A percentile compares a stretch with the other conserved stretches of the same genome.
These are phyloP conservation scores for Cyberlindnera xishuangbannaensis DNA, from an alignment of 805 yeast species.

Conservation along the genomic window DNA sequence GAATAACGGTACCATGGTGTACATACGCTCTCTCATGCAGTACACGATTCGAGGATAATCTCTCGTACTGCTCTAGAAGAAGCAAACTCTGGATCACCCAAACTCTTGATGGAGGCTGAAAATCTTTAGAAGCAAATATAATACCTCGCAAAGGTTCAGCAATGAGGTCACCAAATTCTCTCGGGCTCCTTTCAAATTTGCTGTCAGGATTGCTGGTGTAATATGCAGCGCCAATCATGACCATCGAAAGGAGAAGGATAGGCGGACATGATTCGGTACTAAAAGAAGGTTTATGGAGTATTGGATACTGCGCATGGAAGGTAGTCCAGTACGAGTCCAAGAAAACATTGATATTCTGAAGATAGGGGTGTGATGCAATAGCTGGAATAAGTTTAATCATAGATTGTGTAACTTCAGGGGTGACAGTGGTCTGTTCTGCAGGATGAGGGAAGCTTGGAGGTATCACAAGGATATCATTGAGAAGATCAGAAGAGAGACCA, in stretches of 20 bases:
- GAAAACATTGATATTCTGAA: slow-evolving; percentile 21
- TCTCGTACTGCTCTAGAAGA: slow-evolving; percentile 74
- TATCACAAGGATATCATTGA: slow-evolving; percentile 23
- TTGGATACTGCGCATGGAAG: slow-evolving; percentile 40
- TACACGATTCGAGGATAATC: slow-evolving; percentile 58
- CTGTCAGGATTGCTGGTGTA: slow-evolving; percentile 17
- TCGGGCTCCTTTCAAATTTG: slow-evolving; percentile 14
- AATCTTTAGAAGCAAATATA: slow-evolving; percentile 64
- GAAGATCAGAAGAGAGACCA: slow-evolving; percentile 23
- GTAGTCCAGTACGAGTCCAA: slow-evolving; percentile 24
- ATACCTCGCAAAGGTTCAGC: slow-evolving; percentile 56
- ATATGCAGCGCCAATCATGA: slow-evolving; percentile 28
- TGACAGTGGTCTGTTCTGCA: slow-evolving; percentile 23
- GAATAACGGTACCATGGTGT: slow-evolving; percentile 85
- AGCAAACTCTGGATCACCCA: slow-evolving; percentile 75
- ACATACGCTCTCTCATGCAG: slow-evolving; percentile 79
- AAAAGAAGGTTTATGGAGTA: slow-evolving; percentile 47
- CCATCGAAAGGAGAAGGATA: slow-evolving; percentile 47
- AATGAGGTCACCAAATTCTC: slow-evolving; percentile 29
- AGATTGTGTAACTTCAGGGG: slow-evolving; percentile 17
- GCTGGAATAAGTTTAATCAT: slow-evolving; percentile 19
- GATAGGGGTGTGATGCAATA: slow-evolving; percentile 18
- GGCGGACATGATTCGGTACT: slow-evolving; percentile 46
- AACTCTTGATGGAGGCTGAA: slow-evolving; percentile 68
- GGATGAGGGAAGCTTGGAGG: slow-evolving; percentile 28